These are phyloP conservation scores for Pseudogymnoascus sp. DNA, from an alignment of 2,329 filamentous ascomycete genomes.

Conservation along the genomic window DNA sequence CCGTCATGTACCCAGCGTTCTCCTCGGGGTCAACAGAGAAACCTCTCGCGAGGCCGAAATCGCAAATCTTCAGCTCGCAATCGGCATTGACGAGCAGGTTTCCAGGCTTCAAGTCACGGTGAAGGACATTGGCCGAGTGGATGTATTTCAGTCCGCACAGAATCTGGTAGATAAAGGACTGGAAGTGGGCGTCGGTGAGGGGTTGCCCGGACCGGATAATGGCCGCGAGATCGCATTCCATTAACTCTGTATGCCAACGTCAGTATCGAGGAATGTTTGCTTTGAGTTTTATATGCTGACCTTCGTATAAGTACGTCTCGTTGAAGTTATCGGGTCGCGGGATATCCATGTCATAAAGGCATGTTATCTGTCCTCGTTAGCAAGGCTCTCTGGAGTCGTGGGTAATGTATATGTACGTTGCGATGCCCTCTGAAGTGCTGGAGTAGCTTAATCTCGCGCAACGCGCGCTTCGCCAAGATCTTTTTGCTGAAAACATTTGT, in stretches of 20 bases:
- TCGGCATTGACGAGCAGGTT: constrained; percentile 98
- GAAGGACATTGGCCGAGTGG: constrained; percentile 94
- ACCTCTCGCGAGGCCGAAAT: constrained; percentile 92
- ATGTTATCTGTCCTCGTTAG: constrained; percentile 73
- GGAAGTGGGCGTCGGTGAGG: constrained; percentile 96
- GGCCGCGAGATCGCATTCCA: constrained; percentile 97
- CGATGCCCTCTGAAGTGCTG: constrained; percentile 93
- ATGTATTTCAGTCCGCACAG: constrained; percentile 98
- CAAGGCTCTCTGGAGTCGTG: constrained; percentile 9
- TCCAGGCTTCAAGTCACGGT: constrained; percentile 93
- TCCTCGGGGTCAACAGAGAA: constrained; percentile 97
- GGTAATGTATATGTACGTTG: constrained; percentile 54
- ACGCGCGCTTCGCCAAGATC: constrained; percentile 93
- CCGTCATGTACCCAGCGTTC: constrained; percentile 99
- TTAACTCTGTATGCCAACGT: constrained; percentile 62
- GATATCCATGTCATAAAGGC: constrained; percentile 99
- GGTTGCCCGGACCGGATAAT: constrained; percentile 97
- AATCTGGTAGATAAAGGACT: constrained; percentile 99
- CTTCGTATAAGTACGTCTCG: constrained; percentile 97
- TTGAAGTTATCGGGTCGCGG: constrained; percentile 97
- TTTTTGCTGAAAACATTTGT: constrained; percentile 99
- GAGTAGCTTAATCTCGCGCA: constrained; percentile 97
- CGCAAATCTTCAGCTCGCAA: constrained; percentile 98
- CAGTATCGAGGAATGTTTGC: constrained; percentile 14
- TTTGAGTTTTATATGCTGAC: constrained; percentile 40